phyloP scores from a whole-genome alignment of 352 stramenopile species.

The Plasmopara muralis region DNA sequence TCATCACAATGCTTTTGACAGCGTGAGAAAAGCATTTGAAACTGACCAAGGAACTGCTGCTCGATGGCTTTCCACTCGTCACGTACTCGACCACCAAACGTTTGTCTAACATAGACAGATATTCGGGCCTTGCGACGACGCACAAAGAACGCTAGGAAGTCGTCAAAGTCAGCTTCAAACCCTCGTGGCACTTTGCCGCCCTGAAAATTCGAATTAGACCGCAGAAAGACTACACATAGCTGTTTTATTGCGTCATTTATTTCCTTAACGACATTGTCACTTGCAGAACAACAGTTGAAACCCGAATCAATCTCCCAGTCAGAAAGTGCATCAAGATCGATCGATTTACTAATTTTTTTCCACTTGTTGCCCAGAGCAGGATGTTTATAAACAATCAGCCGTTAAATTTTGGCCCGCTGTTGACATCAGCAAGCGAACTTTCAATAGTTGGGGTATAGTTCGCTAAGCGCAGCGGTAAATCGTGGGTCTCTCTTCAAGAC shows the following conservation, averaged over 20 bases:
- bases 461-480: too few relatives aligned
- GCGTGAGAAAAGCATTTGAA: constrained; percentile 46
- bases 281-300: constrained; percentile 19
- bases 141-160: constrained; percentile 51
- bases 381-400: too few relatives aligned
- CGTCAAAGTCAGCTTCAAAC: constrained; percentile 45
- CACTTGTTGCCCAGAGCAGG: constrained; percentile 39
- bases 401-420: too few relatives aligned
- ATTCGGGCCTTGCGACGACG: constrained; percentile 49
- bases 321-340: constrained; percentile 21
- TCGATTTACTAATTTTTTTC: constrained; percentile 6
- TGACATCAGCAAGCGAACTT: too few relatives aligned
- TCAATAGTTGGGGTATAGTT: too few relatives aligned
- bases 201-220: constrained; percentile 1
- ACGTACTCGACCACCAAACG: constrained; percentile 30
- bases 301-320: constrained; percentile 47
- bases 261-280: constrained; percentile 9
- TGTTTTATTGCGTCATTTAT: constrained; percentile 23
- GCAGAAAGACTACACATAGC: constrained; percentile 30
- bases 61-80: constrained; percentile 46
- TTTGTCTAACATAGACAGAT: constrained; percentile 32
- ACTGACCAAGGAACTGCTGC: constrained; percentile 33
- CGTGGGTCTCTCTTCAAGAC: too few relatives aligned
- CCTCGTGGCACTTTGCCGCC: constrained; percentile 18
- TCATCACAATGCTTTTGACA: constrained; percentile 47